phyloP scores from a whole-genome alignment of 164 flowering plant genomes.

The Magnolia sinica region DNA sequence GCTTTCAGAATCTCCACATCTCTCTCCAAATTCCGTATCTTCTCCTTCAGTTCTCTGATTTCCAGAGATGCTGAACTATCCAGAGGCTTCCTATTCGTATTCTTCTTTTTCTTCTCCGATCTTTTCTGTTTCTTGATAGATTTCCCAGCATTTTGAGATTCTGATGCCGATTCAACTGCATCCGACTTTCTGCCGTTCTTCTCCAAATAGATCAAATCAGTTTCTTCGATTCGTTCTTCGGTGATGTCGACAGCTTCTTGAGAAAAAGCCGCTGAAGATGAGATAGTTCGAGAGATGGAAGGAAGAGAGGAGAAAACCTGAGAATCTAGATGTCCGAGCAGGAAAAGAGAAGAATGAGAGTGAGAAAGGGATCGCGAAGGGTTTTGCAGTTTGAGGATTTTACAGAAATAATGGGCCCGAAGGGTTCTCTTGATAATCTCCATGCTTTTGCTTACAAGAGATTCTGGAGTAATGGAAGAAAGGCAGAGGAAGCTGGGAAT shows the following conservation, averaged over 20 bases:
- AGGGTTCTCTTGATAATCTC: neutral
- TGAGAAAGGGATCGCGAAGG: neutral
- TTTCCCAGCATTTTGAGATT: no score
- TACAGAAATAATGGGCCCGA: neutral
- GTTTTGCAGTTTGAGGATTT: neutral
- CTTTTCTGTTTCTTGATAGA: no score
- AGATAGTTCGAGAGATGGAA: neutral
- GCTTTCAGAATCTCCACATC: conserved; percentile 10
- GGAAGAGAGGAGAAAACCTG: neutral
- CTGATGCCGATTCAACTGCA: neutral
- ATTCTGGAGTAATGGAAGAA: neutral
- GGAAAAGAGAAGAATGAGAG: neutral
- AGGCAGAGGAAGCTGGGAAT: no score
- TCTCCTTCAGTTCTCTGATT: conserved; percentile 12
- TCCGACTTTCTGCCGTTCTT: neutral
- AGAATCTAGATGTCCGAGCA: neutral
- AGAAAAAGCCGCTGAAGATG: neutral
- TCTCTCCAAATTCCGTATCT: conserved; percentile 10
- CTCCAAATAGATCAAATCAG: neutral
- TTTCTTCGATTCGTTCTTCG: neutral
- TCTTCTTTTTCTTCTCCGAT: neutral
- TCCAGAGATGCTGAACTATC: conserved; percentile 2
- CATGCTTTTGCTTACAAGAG: neutral
- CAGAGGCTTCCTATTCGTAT: neutral
- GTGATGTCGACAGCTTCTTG: neutral